phyloP scores from a whole-genome alignment of 768 basidiomycete genomes.

The Suillus subaureus region DNA sequence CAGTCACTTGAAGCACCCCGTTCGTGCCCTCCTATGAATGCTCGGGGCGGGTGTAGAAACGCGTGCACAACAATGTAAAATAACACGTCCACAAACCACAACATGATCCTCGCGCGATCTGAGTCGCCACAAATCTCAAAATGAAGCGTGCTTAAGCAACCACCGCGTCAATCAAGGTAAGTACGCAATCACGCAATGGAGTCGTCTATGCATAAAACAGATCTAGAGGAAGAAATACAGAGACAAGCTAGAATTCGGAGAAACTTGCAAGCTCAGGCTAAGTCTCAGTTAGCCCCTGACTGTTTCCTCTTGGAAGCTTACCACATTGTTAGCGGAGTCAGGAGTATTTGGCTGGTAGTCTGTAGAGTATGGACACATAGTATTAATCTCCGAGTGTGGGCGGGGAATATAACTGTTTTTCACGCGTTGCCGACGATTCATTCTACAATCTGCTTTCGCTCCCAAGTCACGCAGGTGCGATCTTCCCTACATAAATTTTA shows the following conservation, averaged over 20 bases:
- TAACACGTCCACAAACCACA: slow-evolving; percentile 20
- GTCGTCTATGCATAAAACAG: slow-evolving; percentile 46
- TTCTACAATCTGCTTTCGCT: not conserved
- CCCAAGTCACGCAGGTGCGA: not conserved
- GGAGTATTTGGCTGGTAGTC: not conserved
- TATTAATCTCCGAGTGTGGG: too few species aligned
- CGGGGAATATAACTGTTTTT: not conserved
- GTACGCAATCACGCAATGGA: slow-evolving; percentile 46
- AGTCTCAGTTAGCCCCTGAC: not conserved
- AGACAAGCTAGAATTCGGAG: slow-evolving; percentile 47
- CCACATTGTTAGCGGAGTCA: not conserved
- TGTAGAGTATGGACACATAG: not conserved
- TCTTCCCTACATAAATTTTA: not conserved
- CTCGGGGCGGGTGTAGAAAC: slow-evolving; percentile 6
- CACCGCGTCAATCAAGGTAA: slow-evolving; percentile 2
- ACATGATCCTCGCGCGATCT: not conserved
- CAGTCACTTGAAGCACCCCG: not conserved
- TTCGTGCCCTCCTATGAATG: not conserved
- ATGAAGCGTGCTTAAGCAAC: not conserved
- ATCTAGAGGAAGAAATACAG: slow-evolving; percentile 34
- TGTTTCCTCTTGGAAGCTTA: not conserved
- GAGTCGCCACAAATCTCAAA: not conserved
- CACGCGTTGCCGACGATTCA: not conserved
- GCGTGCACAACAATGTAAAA: slow-evolving; percentile 16
- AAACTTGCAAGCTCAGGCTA: slow-evolving; percentile 45